Conservation (phyloP, 176 grass and related monocot species). For the Carex littledalei region DNA sequence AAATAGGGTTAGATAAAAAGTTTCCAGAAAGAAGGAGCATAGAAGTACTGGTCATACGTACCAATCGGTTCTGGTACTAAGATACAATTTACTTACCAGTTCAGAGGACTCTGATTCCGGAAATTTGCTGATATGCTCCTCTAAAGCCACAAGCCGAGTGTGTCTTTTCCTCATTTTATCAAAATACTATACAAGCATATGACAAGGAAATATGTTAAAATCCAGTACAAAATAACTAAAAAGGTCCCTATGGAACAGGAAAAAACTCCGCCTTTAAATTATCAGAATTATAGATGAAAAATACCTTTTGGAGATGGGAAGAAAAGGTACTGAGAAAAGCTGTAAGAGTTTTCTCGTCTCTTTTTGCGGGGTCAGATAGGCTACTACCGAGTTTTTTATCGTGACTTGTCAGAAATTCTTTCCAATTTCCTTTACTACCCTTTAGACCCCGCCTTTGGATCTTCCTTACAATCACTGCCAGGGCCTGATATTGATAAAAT, state of each 20-base stretch:
- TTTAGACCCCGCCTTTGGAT: not conserved
- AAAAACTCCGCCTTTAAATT: not conserved
- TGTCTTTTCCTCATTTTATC: constrained; percentile 53
- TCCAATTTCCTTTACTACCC: constrained; percentile 18
- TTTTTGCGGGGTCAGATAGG: constrained; percentile 10
- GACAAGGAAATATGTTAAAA: not conserved
- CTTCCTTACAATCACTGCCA: constrained; percentile 5
- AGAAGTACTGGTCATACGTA: not conserved
- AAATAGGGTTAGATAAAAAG: not conserved
- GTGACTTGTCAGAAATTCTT: constrained; percentile 8
- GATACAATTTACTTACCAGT: constrained; percentile 36
- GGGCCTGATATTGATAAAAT: not conserved
- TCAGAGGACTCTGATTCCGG: constrained; percentile 47
- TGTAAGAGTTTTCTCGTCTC: not conserved
- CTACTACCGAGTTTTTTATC: not conserved
- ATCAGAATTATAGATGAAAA: not conserved
- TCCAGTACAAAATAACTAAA: not conserved
- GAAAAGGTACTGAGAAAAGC: constrained; percentile 19
- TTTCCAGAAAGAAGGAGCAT: not conserved
- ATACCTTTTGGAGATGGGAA: constrained; percentile 4
- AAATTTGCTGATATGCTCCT: constrained; percentile 43
- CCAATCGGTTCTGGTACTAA: not conserved
- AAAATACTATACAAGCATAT: constrained; percentile 42
- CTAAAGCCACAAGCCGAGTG: constrained; percentile 25
- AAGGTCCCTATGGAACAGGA: not conserved